Percentiles rank a stretch among this genome's conserved stretches.
phyloP scores from a whole-genome alignment of 441 rosid genomes.

The Populus hybrid region DNA sequence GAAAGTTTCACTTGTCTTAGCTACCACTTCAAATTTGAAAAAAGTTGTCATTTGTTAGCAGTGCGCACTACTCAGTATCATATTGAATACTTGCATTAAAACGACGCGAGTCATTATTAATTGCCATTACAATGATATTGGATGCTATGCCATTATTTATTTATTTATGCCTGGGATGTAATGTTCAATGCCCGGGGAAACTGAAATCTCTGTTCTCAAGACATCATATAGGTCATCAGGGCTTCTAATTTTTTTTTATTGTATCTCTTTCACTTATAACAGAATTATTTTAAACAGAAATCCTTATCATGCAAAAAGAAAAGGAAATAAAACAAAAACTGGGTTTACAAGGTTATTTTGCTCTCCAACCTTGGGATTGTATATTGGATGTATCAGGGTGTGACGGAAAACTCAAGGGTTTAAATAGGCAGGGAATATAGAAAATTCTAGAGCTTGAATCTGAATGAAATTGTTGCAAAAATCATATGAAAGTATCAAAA shows the following conservation, averaged over 20 bases:
- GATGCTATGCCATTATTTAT: background rate
- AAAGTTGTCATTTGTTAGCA: background rate
- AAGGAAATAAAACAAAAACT: background rate
- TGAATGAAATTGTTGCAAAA: background rate
- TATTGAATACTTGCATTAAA: background rate
- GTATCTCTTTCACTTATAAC: background rate
- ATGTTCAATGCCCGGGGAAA: background rate
- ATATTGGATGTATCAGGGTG: background rate
- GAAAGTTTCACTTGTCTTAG: background rate
- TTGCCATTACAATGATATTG: background rate
- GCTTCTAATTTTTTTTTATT: background rate
- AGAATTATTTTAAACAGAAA: background rate
- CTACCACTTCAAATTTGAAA: background rate
- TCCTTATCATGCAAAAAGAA: background rate
- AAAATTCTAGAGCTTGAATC: background rate
- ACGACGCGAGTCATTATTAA: background rate
- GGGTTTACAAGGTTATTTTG: background rate
- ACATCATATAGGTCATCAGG: background rate
- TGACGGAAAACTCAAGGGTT: background rate
- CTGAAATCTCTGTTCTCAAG: background rate
- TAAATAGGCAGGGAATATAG: background rate
- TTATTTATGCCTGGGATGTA: background rate
- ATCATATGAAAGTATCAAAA: background rate
- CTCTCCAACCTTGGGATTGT: background rate
- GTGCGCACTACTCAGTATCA: background rate